phyloP scores from a whole-genome alignment of 2,329 filamentous ascomycete genomes.

The Fusarium guadeloupense region DNA sequence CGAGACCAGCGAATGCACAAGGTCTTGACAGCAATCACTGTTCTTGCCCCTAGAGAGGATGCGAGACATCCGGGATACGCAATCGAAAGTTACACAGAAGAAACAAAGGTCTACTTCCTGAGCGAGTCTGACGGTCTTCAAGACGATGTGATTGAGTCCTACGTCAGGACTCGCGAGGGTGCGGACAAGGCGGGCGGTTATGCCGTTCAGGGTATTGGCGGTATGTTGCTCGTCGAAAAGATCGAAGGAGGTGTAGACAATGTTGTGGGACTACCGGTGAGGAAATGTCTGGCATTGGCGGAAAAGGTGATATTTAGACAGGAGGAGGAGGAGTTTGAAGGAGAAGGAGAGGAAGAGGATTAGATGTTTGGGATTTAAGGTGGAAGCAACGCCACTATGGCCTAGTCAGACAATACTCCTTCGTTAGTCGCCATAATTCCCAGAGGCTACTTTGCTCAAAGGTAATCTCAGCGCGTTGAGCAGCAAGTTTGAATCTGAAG shows the following conservation, averaged over 20 bases:
- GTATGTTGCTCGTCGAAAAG: conserved; percentile 85
- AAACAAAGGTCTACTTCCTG: conserved; percentile 91
- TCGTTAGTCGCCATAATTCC: no score
- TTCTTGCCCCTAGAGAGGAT: conserved; percentile 83
- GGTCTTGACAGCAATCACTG: conserved; percentile 85
- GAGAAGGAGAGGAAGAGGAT: conserved; percentile 56
- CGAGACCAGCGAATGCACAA: conserved; percentile 81
- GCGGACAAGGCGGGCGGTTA: conserved; percentile 97
- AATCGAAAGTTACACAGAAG: conserved; percentile 82
- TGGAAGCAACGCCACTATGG: no score
- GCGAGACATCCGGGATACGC: conserved; percentile 86
- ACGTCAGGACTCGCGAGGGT: conserved; percentile 87
- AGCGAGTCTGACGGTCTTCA: conserved; percentile 63
- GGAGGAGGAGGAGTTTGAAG: conserved; percentile 67
- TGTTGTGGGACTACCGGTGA: conserved; percentile 88
- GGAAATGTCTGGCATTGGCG: conserved; percentile 80
- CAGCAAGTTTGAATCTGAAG: no score
- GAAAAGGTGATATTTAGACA: conserved; percentile 87
- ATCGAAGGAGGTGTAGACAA: conserved; percentile 94
- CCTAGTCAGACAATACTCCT: background rate
- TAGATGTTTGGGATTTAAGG: background rate
- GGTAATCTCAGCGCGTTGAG: background rate
- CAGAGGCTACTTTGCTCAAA: background rate
- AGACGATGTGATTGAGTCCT: conserved; percentile 84
- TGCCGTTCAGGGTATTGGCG: conserved; percentile 88